These are phyloP conservation scores for Phellinidium pouzarii DNA, from an alignment of 1,284 basidiomycete species.

Conservation along the genomic window DNA sequence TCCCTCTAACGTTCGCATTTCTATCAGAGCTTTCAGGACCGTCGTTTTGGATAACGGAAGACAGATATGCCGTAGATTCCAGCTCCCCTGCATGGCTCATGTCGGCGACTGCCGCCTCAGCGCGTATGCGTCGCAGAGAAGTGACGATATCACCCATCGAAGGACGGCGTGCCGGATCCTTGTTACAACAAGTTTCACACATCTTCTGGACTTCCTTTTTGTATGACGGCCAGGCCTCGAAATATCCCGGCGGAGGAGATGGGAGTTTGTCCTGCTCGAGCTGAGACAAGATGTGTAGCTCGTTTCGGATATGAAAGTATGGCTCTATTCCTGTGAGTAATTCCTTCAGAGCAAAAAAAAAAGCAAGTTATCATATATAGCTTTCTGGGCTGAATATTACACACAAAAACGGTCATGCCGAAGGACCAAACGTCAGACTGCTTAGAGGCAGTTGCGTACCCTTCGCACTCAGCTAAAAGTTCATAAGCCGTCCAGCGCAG, in stretches of 20 bases:
- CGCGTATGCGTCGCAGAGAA: too few relatives aligned
- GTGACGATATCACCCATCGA: not conserved
- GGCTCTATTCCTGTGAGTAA: not conserved
- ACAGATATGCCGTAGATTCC: too few relatives aligned
- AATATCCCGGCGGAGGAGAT: not conserved
- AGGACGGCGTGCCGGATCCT: not conserved
- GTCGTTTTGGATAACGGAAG: too few relatives aligned
- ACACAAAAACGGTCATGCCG: slow-evolving; percentile 12
- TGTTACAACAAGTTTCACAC: not conserved
- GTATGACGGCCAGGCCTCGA: not conserved
- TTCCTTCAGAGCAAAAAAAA: not conserved
- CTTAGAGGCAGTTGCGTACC: not conserved
- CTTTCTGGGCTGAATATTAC: not conserved
- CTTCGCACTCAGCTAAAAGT: not conserved
- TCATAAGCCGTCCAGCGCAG: slow-evolving; percentile 4
- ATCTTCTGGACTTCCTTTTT: not conserved
- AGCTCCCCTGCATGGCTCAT: too few relatives aligned
- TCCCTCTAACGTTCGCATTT: too few relatives aligned
- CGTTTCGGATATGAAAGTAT: not conserved
- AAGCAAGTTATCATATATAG: not conserved
- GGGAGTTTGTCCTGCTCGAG: not conserved
- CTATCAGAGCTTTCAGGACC: too few relatives aligned
- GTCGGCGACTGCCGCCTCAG: too few relatives aligned
- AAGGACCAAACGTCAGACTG: slow-evolving; percentile 15
- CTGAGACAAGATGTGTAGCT: not conserved